Evolutionary conservation across 2,329 filamentous ascomycete genomes (phyloP).

Genomic region (Colletotrichum sublineola): DNA sequence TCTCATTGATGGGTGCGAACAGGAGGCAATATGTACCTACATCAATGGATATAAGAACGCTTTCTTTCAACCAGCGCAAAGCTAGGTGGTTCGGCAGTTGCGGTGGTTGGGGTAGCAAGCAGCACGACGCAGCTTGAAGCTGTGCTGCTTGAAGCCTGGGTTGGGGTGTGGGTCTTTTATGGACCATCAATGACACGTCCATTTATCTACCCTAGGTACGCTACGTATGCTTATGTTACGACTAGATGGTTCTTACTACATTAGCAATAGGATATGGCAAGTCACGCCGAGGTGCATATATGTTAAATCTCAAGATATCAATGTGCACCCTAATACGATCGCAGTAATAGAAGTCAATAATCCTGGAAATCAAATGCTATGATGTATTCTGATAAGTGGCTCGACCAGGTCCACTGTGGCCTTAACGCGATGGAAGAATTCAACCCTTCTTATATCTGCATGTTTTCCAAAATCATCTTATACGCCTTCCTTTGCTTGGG

Average conservation of each 20-base stretch:
- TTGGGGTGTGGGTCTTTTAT: slow-evolving; percentile 33
- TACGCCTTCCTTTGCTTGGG: slow-evolving; percentile 88
- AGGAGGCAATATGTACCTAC: background rate
- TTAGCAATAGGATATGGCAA: background rate
- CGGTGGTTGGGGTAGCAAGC: slow-evolving; percentile 5
- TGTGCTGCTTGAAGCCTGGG: slow-evolving; percentile 25
- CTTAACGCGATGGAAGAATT: background rate
- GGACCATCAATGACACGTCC: slow-evolving; percentile 40
- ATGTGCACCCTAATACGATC: too few species aligned
- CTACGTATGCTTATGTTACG: background rate
- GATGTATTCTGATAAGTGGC: background rate
- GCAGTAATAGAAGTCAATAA: background rate
- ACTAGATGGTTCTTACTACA: background rate
- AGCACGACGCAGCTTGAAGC: background rate
- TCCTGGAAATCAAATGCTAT: background rate
- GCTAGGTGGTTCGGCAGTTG: background rate
- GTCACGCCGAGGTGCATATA: background rate
- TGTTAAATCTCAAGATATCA: background rate
- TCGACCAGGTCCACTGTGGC: background rate
- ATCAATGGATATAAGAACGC: background rate
- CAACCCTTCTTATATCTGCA: slow-evolving; percentile 52
- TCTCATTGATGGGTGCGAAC: background rate
- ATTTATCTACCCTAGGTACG: slow-evolving; percentile 7
- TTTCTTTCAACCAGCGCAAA: background rate
- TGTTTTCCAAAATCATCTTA: slow-evolving; percentile 81